A percentile compares a stretch with the other conserved stretches of the same genome.
Conservation (phyloP, 352 stramenopile species). For the Plasmopara viticola region DNA sequence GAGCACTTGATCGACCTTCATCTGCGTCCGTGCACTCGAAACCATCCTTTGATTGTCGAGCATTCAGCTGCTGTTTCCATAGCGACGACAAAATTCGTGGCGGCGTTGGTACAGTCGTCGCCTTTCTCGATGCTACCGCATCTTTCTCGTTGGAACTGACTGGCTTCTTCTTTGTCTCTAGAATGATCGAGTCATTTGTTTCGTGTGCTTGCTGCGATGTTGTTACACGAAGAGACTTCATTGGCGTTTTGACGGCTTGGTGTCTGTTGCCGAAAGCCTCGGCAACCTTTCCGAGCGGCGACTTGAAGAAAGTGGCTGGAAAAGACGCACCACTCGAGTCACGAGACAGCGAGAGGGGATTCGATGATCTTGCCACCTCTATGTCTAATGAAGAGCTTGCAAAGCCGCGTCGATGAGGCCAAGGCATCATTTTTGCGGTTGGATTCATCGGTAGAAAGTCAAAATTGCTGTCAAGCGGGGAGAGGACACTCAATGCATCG, state of each 20-base stretch:
- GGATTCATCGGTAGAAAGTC: constrained; percentile 40
- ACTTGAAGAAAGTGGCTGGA: constrained; percentile 73
- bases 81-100: constrained; percentile 26
- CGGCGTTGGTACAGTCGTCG: constrained; percentile 5
- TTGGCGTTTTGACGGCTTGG: constrained; percentile 7
- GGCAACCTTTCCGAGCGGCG: constrained; percentile 30
- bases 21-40: constrained; percentile 32
- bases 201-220: constrained; percentile 13
- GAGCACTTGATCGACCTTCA: constrained; percentile 4
- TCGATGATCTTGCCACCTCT: constrained; percentile 8
- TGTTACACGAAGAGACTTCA: constrained; percentile 10
- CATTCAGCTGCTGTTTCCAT: constrained; percentile 24
- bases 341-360: constrained; percentile 25
- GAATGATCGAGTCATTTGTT: constrained; percentile 13
- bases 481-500: constrained; percentile 49
- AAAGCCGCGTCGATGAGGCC: constrained; percentile 22
- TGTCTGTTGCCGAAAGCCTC: constrained; percentile 2
- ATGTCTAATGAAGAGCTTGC: not conserved
- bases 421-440: constrained; percentile 37
- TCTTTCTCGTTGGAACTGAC: not conserved
- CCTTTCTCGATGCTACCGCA: constrained; percentile 5
- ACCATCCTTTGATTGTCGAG: constrained; percentile 26
- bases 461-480: constrained; percentile 38
- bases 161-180: constrained; percentile 16
- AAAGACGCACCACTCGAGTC: constrained; percentile 32